Evolutionary conservation across 176 grass and related monocot genomes (phyloP), one percentile per base, ranked within the genome.

Genomic region (Carex myosuroides): DNA sequence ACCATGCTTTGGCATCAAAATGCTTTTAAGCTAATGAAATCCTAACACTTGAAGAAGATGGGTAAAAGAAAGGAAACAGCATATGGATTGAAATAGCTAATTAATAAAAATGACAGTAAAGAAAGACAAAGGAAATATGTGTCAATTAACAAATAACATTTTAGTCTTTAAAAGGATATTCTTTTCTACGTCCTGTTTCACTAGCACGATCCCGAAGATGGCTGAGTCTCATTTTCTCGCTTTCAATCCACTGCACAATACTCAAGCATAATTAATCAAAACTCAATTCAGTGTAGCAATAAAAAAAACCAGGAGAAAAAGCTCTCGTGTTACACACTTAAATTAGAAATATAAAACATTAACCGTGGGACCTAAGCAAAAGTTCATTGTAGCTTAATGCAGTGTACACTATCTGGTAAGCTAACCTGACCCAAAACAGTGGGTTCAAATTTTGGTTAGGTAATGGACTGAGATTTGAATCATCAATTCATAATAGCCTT

Each of bases 181-280:
- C 96, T 95, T 95, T 99, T 81, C 96, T 93, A 87, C 60, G 91
- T 29, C 96, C 96, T 73, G 87, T 95, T 88, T 99, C 96, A n/a
- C 96, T 99, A 60, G 96, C 96, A 56, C 96, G 96, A 78, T 99
- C 96, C 48, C 96, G 92, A 88, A 99, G 96, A 90, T 99, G 96
- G 46, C 76, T 88, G 71, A 95, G 91, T 71, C 96, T 85, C 85
- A 93, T 71, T 70, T 94, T 99, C 86, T 99, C 96, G 67, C 96
- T 94, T 89, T 99, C 93, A 74, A 95, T 88, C 96, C 96, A 99
- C 96, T 99, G 86, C 77, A 85, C 79, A 84, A 57, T 76, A 87
- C 24, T 33, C 41, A 85, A 81, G 74, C 44, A 8, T 44, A 77
- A 62, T 86, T 48, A 87, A 78, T 16, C 50, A 84, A 30, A 65